Conservation (phyloP, 306 rosid genomes). For the Cucurbita ficifolia region DNA sequence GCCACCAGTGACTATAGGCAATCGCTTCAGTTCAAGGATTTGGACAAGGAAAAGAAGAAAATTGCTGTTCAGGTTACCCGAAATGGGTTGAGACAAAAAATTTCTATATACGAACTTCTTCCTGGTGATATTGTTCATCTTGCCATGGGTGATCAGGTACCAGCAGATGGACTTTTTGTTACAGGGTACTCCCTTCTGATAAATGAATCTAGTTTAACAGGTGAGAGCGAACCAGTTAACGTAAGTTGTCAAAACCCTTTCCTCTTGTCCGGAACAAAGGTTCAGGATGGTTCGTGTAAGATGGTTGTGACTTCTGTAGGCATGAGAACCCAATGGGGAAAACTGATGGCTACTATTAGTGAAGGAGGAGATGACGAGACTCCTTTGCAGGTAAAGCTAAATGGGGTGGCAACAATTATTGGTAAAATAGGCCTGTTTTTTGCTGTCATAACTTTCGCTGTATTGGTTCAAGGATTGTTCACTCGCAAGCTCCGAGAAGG, state of each 20-base stretch:
- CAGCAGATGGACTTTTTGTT: constrained; percentile 92
- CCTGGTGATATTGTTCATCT: constrained; percentile 95
- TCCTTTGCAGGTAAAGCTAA: constrained; percentile 97
- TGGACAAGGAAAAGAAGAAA: constrained; percentile 91
- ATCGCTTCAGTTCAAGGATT: constrained; percentile 92
- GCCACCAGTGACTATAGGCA: constrained; percentile 90
- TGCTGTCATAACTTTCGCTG: constrained; percentile 80
- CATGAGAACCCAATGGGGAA: constrained; percentile 99
- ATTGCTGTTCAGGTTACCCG: constrained; percentile 70
- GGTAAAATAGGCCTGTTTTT: constrained; percentile 94
- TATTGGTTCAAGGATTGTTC: constrained; percentile 81
- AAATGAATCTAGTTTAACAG: constrained; percentile 94
- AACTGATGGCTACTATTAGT: constrained; percentile 83
- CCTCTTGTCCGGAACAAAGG: constrained; percentile 93
- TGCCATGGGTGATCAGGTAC: constrained; percentile 85
- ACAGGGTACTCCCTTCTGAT: constrained; percentile 72
- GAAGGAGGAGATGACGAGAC: constrained; percentile 99
- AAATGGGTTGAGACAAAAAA: constrained; percentile 74
- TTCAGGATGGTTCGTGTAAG: constrained; percentile 95
- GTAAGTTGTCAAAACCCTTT: constrained; percentile 51
- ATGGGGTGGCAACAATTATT: constrained; percentile 94
- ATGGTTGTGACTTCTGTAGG: constrained; percentile 98
- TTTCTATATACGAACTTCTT: constrained; percentile 81
- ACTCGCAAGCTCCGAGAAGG: constrained; percentile 71
- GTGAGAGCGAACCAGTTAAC: constrained; percentile 90